Conservation (phyloP, 192 early-diverging fungal genomes). For the Cetraspora pellucida region DNA sequence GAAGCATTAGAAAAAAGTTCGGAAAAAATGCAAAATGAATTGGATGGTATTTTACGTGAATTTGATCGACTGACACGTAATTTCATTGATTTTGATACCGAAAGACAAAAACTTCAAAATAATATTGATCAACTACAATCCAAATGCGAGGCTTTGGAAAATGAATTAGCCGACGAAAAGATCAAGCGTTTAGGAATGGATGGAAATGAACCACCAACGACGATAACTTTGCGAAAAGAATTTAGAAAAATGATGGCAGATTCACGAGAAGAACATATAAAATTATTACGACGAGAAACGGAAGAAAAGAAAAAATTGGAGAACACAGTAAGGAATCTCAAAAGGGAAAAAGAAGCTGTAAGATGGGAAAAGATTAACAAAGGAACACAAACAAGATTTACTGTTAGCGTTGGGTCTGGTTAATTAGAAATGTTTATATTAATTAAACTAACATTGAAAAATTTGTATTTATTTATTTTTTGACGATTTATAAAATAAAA, state of each 20-base stretch:
- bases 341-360: conserved; percentile 43
- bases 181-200: conserved; percentile 44
- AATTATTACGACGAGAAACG: conserved; percentile 47
- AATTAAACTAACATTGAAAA: neutral
- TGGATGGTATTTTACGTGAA: conserved; percentile 47
- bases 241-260: conserved; percentile 57
- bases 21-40: conserved; percentile 39
- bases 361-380: conserved; percentile 26
- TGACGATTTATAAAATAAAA: neutral
- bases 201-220: conserved; percentile 35
- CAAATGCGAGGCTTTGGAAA: conserved; percentile 37
- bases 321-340: conserved; percentile 44
- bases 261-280: conserved; percentile 53
- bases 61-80: conserved; percentile 48
- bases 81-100: conserved; percentile 46
- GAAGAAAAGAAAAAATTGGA: conserved; percentile 55
- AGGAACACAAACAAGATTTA: conserved; percentile 28
- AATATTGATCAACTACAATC: conserved; percentile 37
- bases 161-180: conserved; percentile 41
- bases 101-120: conserved; percentile 41
- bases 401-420: neutral
- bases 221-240: conserved; percentile 55
- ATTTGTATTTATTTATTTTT: conserved; percentile 5
- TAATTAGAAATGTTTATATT: neutral
- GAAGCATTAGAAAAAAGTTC: conserved; percentile 35